A percentile compares a stretch with the other conserved stretches of the same genome.
Conservation (phyloP, 2,329 filamentous ascomycete species). For the Alternaria conjuncta region DNA sequence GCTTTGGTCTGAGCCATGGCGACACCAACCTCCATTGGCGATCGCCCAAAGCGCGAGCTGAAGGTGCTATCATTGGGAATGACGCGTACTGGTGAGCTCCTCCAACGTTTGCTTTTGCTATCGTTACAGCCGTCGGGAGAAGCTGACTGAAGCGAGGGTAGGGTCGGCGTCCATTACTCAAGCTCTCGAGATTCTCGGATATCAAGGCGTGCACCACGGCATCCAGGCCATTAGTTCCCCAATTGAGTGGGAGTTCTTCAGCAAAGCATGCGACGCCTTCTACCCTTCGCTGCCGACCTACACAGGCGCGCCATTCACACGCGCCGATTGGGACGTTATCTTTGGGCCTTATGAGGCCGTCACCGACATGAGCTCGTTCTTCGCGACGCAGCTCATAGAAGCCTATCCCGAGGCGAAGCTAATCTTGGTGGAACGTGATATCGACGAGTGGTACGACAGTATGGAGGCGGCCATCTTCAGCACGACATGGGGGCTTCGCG, state of each 20-base stretch:
- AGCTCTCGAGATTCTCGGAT: constrained; percentile 7
- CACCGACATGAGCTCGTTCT: constrained; percentile 29
- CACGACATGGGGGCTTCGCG: constrained; percentile 4
- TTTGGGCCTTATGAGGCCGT: constrained; percentile 51
- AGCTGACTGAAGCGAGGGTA: neutral
- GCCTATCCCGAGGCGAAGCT: constrained; percentile 38
- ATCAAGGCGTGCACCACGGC: constrained; percentile 8
- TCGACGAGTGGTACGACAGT: constrained; percentile 29
- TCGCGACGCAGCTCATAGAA: constrained; percentile 27
- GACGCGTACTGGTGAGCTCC: constrained; percentile 4
- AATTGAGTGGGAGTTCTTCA: constrained; percentile 4
- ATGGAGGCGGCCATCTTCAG: constrained; percentile 24
- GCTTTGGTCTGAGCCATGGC: neutral
- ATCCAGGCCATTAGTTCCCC: constrained; percentile 8
- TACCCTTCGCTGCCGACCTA: constrained; percentile 6
- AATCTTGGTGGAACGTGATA: constrained; percentile 30
- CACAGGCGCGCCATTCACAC: constrained; percentile 23
- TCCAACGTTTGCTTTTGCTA: neutral
- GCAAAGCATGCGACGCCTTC: constrained; percentile 5
- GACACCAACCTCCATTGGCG: neutral
- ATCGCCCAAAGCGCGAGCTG: constrained; percentile 4
- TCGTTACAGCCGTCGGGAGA: neutral
- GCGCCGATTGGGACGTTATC: constrained; percentile 54
- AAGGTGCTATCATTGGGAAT: constrained; percentile 7
- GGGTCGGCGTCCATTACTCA: constrained; percentile 9